A percentile compares a stretch with the other conserved stretches of the same genome.
Conservation (phyloP, 352 stramenopile species). For the Lagenidium giganteum region DNA sequence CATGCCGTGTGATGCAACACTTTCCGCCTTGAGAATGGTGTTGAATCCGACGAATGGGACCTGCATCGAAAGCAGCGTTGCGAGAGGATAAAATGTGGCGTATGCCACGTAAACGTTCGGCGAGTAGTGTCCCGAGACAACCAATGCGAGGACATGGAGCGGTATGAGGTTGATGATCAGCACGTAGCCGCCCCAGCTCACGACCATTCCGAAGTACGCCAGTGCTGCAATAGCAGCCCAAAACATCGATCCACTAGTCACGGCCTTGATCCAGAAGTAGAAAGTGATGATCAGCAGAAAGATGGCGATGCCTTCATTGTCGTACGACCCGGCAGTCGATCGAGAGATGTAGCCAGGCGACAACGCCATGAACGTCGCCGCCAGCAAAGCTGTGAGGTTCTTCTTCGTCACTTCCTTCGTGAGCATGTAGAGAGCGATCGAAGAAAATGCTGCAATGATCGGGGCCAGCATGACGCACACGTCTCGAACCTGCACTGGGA, state of each 20-base stretch:
- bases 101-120: constrained; percentile 96
- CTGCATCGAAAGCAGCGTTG: constrained; percentile 94
- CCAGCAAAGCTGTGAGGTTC: constrained; percentile 73
- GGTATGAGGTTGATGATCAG: constrained; percentile 99
- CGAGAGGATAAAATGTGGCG: constrained; percentile 97
- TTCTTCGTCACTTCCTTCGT: constrained; percentile 75
- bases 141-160: constrained; percentile 90
- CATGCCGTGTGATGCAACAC: constrained; percentile 75
- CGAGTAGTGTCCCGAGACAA: constrained; percentile 89
- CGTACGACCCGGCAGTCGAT: constrained; percentile 96
- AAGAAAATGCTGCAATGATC: constrained; percentile 81
- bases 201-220: constrained; percentile 96
- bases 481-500: constrained; percentile 78
- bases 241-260: constrained; percentile 80
- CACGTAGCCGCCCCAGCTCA: constrained; percentile 97
- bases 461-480: constrained; percentile 90
- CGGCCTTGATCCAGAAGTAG: constrained; percentile 91
- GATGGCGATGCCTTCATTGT: constrained; percentile 99
- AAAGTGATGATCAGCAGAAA: constrained; percentile 97
- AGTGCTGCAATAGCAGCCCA: constrained; percentile 56
- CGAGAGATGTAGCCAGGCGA: constrained; percentile 97
- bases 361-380: constrained; percentile 91
- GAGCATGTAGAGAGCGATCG: constrained; percentile 85
- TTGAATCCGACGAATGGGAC: constrained; percentile 99
- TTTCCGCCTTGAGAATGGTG: constrained; percentile 86